A percentile compares a stretch with the other conserved stretches of the same genome.
phyloP scores from a whole-genome alignment of 2,329 filamentous ascomycete species.

The Diaporthe capsici region DNA sequence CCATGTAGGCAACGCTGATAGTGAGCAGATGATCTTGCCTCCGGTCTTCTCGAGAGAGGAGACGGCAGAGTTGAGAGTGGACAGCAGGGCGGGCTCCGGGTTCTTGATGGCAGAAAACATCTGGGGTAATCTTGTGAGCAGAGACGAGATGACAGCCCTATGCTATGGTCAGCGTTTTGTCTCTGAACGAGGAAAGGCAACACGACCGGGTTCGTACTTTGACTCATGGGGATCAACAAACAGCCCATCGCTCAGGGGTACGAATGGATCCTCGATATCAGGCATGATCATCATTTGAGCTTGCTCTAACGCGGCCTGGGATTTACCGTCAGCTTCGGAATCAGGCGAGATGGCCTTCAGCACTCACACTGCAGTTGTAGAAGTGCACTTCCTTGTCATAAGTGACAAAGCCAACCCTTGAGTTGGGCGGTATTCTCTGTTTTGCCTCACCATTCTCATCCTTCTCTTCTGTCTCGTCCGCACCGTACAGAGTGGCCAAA shows the following conservation, averaged over 20 bases:
- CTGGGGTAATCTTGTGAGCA: conserved; percentile 85
- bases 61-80: conserved; percentile 85
- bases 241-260: conserved; percentile 89
- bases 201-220: conserved; percentile 63
- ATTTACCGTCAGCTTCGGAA: neutral
- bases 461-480: conserved; percentile 65
- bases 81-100: conserved; percentile 89
- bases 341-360: neutral
- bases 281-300: conserved; percentile 99
- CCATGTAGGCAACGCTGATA: conserved; percentile 91
- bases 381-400: conserved; percentile 98
- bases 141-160: conserved; percentile 83
- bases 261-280: conserved; percentile 95
- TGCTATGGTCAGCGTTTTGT: conserved; percentile 46
- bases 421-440: conserved; percentile 78
- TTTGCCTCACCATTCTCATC: conserved; percentile 68
- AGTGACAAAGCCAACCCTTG: conserved; percentile 94
- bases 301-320: conserved; percentile 79
- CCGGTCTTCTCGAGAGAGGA: conserved; percentile 89
- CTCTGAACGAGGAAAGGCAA: neutral
- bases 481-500: conserved; percentile 84
- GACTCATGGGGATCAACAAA: conserved; percentile 96
- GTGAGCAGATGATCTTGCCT: conserved; percentile 90
- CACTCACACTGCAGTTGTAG: conserved; percentile 89
- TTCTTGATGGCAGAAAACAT: conserved; percentile 92